A percentile compares a stretch with the other conserved stretches of the same genome.
Evolutionary conservation across 140 eudicot species (phyloP).

Genomic region (Stevia rebaudiana): DNA sequence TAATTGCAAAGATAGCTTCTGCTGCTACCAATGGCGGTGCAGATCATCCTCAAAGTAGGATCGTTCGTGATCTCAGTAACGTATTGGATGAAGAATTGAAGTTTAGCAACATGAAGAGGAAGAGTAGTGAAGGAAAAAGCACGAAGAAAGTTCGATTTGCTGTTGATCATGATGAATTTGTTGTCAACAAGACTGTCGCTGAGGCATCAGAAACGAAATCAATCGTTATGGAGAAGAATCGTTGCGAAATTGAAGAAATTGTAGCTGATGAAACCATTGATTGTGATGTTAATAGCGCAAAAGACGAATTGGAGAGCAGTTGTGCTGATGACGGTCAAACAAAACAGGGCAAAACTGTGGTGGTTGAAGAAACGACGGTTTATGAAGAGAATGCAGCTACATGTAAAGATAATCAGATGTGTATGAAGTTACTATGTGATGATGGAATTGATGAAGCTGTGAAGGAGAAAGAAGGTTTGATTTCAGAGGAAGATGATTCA

Average conservation of each 20-base stretch:
- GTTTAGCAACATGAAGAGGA: conserved; percentile 19
- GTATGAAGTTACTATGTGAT: conserved; percentile 21
- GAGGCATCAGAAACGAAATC: conserved; percentile 13
- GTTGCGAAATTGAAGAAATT: background rate
- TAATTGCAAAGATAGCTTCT: conserved; percentile 42
- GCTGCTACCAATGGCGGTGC: conserved; percentile 10
- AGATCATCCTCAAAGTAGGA: background rate
- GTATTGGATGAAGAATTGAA: conserved; percentile 18
- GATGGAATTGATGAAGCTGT: conserved; percentile 23
- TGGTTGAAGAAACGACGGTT: background rate
- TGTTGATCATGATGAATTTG: conserved; percentile 39
- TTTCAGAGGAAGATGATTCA: conserved; percentile 40
- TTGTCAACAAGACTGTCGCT: conserved; percentile 24
- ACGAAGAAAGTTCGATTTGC: conserved; percentile 61
- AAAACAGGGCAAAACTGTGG: background rate
- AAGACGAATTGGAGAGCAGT: background rate
- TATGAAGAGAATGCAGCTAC: conserved; percentile 15
- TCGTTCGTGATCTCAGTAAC: conserved; percentile 9
- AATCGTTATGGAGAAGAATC: conserved; percentile 12
- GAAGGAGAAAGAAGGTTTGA: conserved; percentile 29
- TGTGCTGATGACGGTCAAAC: background rate
- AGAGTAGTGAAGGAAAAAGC: conserved; percentile 25
- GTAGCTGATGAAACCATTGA: background rate
- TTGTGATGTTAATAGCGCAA: background rate
- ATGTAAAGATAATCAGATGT: background rate